Evolutionary conservation across 768 basidiomycete genomes (phyloP), one percentile per base, ranked within the genome.

Genomic region (Boletus rubescentipes): DNA sequence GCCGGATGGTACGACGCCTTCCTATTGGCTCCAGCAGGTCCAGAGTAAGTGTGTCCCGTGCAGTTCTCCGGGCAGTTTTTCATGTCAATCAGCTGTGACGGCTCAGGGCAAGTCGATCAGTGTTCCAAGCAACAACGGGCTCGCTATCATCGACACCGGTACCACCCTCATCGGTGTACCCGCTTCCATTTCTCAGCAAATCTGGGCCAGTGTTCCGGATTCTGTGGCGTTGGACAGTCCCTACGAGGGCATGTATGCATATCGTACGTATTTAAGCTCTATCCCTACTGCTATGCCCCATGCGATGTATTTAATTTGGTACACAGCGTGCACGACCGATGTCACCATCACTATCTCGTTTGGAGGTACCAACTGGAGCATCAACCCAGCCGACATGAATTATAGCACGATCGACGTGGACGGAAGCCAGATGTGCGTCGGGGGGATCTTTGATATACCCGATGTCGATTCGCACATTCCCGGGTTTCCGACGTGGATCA

Each of bases 371-470:
- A 62, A 76, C 2, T 98, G 95, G 87, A 72, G 85, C 9, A 89
- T 98, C 66, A 79, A 75, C 61, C 53, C 81, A 0, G 69, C 63
- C 8, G 95, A 98, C 67, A 88, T 97, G 80, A 91, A 89, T 69
- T 72, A 95, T 21, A 87, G 89, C 5, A 65, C 63, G 3, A 64
- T 87, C 43, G 21, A 43, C 9, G 0, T n/a, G 4, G n/a, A n/a
- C n/a, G n/a, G n/a, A n/a, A n/a, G n/a, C 16, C 42, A 46, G 10
- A 52, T 62, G 58, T 87, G 87, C 58, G 57, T 85, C n/a, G n/a
- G n/a, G n/a, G 83, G 78, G 3, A 82, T 91, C 54, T 87, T 89
- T 53, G 86, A 87, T 57, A 68, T 89, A 9, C 16, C 34, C 12
- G 18, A n/a, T n/a, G n/a, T n/a, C n/a, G n/a, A n/a, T n/a, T n/a